Conservation (phyloP, 1,284 basidiomycete genomes). For the Agroathelia rolfsii region DNA sequence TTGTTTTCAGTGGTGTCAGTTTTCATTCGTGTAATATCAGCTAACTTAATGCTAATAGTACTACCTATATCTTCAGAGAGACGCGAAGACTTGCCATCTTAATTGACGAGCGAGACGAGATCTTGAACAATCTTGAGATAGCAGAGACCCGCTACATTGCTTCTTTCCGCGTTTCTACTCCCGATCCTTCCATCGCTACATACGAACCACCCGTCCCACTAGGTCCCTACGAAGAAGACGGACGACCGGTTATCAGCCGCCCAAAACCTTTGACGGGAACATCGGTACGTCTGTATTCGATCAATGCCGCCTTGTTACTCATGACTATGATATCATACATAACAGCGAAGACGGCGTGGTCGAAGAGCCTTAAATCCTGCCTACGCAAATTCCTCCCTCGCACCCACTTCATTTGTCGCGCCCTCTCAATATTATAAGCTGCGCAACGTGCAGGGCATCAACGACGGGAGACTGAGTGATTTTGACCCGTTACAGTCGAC, state of each 20-base stretch:
- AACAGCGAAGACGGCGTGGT: slow-evolving; percentile 26
- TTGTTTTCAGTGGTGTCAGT: slow-evolving; percentile 67
- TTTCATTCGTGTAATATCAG: slow-evolving; percentile 3
- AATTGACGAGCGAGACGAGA: slow-evolving; percentile 62
- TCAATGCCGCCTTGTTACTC: not conserved
- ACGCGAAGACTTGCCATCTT: slow-evolving; percentile 54
- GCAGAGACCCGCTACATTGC: slow-evolving; percentile 71
- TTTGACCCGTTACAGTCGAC: slow-evolving; percentile 30
- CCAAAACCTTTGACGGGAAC: slow-evolving; percentile 42
- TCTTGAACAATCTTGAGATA: slow-evolving; percentile 67
- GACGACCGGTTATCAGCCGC: slow-evolving; percentile 51
- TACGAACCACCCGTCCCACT: slow-evolving; percentile 25
- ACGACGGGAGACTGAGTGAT: slow-evolving; percentile 46
- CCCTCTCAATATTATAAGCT: slow-evolving; percentile 71
- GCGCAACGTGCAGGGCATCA: slow-evolving; percentile 48
- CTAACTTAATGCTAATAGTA: slow-evolving; percentile 5
- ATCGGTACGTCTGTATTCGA: slow-evolving; percentile 10
- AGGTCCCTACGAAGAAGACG: slow-evolving; percentile 24
- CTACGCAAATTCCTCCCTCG: slow-evolving; percentile 52
- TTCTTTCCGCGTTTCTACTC: slow-evolving; percentile 63
- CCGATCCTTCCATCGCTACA: slow-evolving; percentile 40
- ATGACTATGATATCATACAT: slow-evolving; percentile 7
- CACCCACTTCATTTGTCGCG: slow-evolving; percentile 68
- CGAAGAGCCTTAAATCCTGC: slow-evolving; percentile 46
- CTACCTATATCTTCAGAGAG: slow-evolving; percentile 34